Evolutionary conservation across 2,329 filamentous ascomycete genomes (phyloP).

Genomic region (Rhynchosporium secalis): DNA sequence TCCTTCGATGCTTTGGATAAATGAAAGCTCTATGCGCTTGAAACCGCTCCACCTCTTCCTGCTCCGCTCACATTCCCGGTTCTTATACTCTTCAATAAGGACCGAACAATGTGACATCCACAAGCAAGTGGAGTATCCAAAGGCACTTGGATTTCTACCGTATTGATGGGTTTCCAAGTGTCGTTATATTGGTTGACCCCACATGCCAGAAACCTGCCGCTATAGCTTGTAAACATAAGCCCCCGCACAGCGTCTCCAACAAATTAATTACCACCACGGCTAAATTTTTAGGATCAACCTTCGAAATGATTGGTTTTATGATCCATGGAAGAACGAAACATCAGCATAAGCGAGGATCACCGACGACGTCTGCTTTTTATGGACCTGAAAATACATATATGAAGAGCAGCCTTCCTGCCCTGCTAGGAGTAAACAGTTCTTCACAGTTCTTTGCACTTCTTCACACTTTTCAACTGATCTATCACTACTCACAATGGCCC

Average conservation of each 20-base stretch:
- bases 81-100: neutral
- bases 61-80: neutral
- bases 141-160: neutral
- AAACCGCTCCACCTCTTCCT: neutral
- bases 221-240: neutral
- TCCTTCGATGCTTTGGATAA: neutral
- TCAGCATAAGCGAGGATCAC: neutral
- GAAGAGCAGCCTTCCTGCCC: neutral
- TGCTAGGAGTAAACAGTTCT: neutral
- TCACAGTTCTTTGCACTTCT: neutral
- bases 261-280: neutral
- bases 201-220: neutral
- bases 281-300: constrained; percentile 4
- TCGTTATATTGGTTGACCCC: neutral
- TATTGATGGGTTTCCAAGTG: neutral
- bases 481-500: constrained; percentile 25
- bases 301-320: neutral
- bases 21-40: neutral
- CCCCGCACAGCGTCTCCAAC: neutral
- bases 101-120: neutral
- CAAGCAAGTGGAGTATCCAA: neutral
- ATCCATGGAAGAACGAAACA: neutral
- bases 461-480: too few relatives aligned
- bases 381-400: neutral
- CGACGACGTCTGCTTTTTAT: neutral